A percentile compares a stretch with the other conserved stretches of the same genome.
Evolutionary conservation across 306 rosid genomes (phyloP).

Genomic region (Gastrolobium bilobum): DNA sequence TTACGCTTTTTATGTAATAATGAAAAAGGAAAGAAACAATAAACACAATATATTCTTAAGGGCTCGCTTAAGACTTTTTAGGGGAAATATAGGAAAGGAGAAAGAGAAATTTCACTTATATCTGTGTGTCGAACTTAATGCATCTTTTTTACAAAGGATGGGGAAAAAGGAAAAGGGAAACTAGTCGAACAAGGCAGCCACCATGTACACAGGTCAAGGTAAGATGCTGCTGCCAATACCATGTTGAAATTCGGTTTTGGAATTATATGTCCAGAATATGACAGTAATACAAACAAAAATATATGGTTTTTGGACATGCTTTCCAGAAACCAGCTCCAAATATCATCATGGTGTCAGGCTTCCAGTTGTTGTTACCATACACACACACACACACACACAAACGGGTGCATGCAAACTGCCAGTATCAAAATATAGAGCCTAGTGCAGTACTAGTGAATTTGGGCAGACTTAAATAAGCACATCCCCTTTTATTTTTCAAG

Average conservation of each 20-base stretch:
- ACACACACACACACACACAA: too few species aligned
- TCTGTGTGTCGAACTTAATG: background rate
- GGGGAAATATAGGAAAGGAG: conserved; percentile 2
- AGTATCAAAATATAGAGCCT: background rate
- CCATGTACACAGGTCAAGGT: too few species aligned
- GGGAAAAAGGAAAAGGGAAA: background rate
- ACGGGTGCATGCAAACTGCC: background rate
- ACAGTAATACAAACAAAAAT: too few species aligned
- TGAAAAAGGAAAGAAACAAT: conserved; percentile 36
- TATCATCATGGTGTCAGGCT: too few species aligned
- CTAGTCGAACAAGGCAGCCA: too few species aligned
- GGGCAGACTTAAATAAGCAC: background rate
- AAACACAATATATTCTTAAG: background rate
- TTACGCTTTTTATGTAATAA: conserved; percentile 3
- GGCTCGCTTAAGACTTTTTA: background rate
- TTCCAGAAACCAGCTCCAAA: too few species aligned
- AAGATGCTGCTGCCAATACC: too few species aligned
- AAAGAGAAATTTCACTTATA: background rate
- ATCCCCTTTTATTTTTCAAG: background rate
- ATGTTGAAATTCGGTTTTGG: background rate
- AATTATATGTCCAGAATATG: background rate
- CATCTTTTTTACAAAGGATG: background rate
- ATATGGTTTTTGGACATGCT: too few species aligned
- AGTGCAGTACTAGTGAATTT: background rate
- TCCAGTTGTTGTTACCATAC: background rate